phyloP scores from a whole-genome alignment of 73 alveolate species.

The Tetrahymena malaccensis region DNA sequence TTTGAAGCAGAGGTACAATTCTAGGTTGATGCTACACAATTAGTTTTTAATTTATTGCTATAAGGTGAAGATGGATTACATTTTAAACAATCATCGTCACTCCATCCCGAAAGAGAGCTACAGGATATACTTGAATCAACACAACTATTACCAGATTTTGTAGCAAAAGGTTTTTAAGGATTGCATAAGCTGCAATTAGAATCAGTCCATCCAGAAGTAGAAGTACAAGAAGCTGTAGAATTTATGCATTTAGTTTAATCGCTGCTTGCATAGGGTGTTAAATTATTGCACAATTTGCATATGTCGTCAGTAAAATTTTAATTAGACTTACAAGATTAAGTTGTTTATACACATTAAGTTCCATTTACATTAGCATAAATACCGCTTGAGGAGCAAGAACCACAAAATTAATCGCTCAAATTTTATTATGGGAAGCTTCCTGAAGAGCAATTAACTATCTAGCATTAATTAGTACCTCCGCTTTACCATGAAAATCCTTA shows the following conservation, averaged over 20 bases:
- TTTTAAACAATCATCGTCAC: too few relatives aligned
- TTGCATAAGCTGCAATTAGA: too few relatives aligned
- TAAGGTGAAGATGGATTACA: too few relatives aligned
- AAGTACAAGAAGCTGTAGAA: not conserved
- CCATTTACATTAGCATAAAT: not conserved
- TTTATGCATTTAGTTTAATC: not conserved
- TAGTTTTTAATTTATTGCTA: too few relatives aligned
- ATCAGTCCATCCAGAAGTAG: too few relatives aligned
- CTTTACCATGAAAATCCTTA: not conserved
- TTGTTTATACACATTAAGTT: not conserved
- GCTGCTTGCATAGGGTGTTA: not conserved
- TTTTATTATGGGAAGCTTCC: not conserved
- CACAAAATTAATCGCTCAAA: not conserved
- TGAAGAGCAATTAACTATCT: not conserved
- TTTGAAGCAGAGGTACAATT: not conserved
- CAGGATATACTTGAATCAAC: too few relatives aligned
- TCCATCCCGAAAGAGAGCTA: too few relatives aligned
- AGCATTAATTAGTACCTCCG: not conserved
- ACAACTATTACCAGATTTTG: too few relatives aligned
- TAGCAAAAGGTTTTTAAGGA: too few relatives aligned
- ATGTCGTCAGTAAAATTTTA: not conserved
- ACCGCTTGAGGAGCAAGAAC: not conserved
- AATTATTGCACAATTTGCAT: not conserved
- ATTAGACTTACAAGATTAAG: not conserved
- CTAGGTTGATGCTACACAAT: too few relatives aligned